Evolutionary conservation across 164 flowering plant genomes (phyloP), one percentile per base, ranked within the genome.

Genomic region (Hamamelis virginiana): DNA sequence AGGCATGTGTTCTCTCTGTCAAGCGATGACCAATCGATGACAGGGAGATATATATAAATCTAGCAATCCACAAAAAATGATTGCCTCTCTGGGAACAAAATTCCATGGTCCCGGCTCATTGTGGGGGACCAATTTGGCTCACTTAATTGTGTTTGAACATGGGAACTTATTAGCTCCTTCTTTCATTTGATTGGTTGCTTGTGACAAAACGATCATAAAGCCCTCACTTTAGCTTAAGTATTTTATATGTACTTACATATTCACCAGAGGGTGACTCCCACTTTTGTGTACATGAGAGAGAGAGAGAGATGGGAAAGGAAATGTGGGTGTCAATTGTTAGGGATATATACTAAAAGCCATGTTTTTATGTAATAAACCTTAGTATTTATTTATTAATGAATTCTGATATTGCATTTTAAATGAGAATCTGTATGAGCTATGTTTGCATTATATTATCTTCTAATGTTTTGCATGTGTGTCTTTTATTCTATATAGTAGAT

Each of bases 321-420:
- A 70, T 33, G 74, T 73, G 80, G 74, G 13, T 48, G 77, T 77
- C 77, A 4, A n/a, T n/a, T n/a, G n/a, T n/a, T n/a, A n/a, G n/a
- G n/a, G n/a, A n/a, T n/a, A n/a, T n/a, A n/a, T n/a, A n/a, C n/a
- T n/a, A n/a, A n/a, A n/a, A n/a, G n/a, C n/a, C n/a, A n/a, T n/a
- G n/a, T n/a, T n/a, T n/a, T n/a, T n/a, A n/a, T n/a, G n/a, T n/a
- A n/a, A n/a, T n/a, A n/a, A n/a, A n/a, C n/a, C n/a, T n/a, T n/a
- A n/a, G n/a, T n/a, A n/a, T n/a, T n/a, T n/a, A n/a, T n/a, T n/a
- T n/a, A n/a, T n/a, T n/a, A n/a, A n/a, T n/a, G n/a, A n/a, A n/a
- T n/a, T n/a, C n/a, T n/a, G n/a, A n/a, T n/a, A n/a, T n/a, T n/a
- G n/a, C n/a, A n/a, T n/a, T n/a, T n/a, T n/a, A n/a, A n/a, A n/a